These are phyloP conservation scores for Emmonsiellopsis sp. DNA, from an alignment of 2,329 filamentous ascomycete genomes.

Conservation along the genomic window DNA sequence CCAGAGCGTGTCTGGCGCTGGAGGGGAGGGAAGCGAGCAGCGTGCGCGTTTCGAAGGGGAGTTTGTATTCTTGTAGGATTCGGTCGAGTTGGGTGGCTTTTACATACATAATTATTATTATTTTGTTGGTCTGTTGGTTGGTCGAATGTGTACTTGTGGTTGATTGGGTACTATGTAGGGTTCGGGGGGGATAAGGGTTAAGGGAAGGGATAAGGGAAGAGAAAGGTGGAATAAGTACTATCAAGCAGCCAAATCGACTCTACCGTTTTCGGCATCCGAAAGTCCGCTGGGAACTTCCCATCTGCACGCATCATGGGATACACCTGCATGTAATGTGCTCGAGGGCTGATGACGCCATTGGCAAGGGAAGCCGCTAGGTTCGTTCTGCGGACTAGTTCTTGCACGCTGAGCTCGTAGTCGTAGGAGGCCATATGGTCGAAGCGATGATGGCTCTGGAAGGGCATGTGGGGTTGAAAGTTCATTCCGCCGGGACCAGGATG, in stretches of 20 bases:
- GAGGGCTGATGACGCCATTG: constrained; percentile 13
- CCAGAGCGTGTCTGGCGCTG: neutral
- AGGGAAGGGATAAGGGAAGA: neutral
- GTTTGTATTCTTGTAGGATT: constrained; percentile 16
- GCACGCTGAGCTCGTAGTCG: constrained; percentile 4
- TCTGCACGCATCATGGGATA: constrained; percentile 16
- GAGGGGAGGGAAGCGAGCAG: constrained; percentile 2
- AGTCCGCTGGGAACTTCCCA: constrained; percentile 16
- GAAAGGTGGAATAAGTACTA: constrained; percentile 9
- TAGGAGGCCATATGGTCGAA: neutral
- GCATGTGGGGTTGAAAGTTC: too few species aligned
- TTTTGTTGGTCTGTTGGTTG: neutral
- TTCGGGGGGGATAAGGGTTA: neutral
- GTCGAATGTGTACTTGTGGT: too few species aligned
- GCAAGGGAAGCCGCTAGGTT: constrained; percentile 15
- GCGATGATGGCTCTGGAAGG: neutral
- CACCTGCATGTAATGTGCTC: constrained; percentile 13
- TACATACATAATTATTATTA: neutral
- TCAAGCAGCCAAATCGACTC: constrained; percentile 15
- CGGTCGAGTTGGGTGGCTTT: constrained; percentile 17
- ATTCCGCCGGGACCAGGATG: neutral
- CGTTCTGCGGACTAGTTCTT: constrained; percentile 12
- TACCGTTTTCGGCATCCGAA: constrained; percentile 14
- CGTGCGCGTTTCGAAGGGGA: constrained; percentile 13
- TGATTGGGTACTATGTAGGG: too few species aligned